Base-by-base conservation (phyloP, 1,284 basidiomycete species). In the Naganishia liquefaciens region DNA sequence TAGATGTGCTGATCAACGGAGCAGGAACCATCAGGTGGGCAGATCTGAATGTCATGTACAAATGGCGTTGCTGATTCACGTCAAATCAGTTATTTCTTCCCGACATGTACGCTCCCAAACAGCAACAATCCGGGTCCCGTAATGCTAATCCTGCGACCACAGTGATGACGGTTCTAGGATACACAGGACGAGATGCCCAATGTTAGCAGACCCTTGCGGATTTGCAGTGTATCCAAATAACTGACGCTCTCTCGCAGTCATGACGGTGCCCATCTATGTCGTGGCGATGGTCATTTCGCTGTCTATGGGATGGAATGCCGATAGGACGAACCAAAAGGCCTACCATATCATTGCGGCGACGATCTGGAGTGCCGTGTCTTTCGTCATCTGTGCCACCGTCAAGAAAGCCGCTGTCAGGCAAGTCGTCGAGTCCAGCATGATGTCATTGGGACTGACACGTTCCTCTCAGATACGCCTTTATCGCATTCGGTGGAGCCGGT, bases 201-300 rank as follows among this genome's bases (percentile, higher is more conserved):
- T 79, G 72, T 73, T 64, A 69, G 74, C 70, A 4, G 4, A 19
- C 7, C 4, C 30, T 21, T 49, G n/a, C n/a, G n/a, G n/a, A n/a
- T n/a, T n/a, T n/a, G n/a, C n/a, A n/a, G n/a, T n/a, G n/a, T n/a
- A n/a, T 49, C 40, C 39, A 37, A 37, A 37, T 37, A 7, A 23
- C 28, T 21, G 2, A 2, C 39, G n/a, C 19, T 46, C 7, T 33
- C 19, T 28, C 5, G 7, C 52, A 74, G 71, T 76, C 69, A 79
- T 79, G 76, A 80, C 80, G 0, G 79, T 80, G 3, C 79, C 80
- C 21, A 78, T 81, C 67, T 81, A 80, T 72, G 63, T 70, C 15
- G 78, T 80, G 57, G 74, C 79, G 1, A 72, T 80, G 9, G 62
- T 74, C 54, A 71, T 76, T 52, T 73, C 77, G 13, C 66, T 79